Conservation (phyloP, 306 rosid genomes). For the Cicer bijugum region DNA sequence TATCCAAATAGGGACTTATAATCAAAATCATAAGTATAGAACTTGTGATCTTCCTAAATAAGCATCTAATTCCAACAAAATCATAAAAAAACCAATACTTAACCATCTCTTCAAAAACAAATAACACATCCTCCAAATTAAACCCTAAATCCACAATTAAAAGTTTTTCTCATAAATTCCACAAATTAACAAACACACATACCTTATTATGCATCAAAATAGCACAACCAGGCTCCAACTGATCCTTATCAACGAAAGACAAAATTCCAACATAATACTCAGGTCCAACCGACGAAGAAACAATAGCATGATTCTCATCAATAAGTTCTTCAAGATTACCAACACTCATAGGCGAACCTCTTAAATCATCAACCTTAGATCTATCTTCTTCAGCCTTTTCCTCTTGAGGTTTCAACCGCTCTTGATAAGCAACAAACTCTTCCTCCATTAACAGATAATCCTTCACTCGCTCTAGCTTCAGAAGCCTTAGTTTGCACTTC, state of each 20-base stretch:
- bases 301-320: slow-evolving; percentile 96
- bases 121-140: background rate
- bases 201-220: slow-evolving; percentile 99
- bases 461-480: slow-evolving; percentile 88
- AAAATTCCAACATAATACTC: slow-evolving; percentile 93
- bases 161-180: background rate
- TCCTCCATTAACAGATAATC: slow-evolving; percentile 96
- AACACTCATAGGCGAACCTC: slow-evolving; percentile 98
- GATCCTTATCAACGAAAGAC: slow-evolving; percentile 97
- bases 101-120: slow-evolving; percentile 5
- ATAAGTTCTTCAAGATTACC: slow-evolving; percentile 96
- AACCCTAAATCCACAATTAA: background rate
- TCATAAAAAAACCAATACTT: background rate
- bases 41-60: background rate
- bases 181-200: background rate
- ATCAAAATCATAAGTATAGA: slow-evolving; percentile 1
- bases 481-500: slow-evolving; percentile 82
- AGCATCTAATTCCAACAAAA: background rate
- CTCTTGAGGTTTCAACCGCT: slow-evolving; percentile 92
- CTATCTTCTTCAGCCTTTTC: slow-evolving; percentile 97
- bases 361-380: slow-evolving; percentile 95
- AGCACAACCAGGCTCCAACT: slow-evolving; percentile 95
- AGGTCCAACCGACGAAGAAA: slow-evolving; percentile 94
- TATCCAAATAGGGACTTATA: background rate
- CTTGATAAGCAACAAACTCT: slow-evolving; percentile 90